Conservation (phyloP, 2,329 filamentous ascomycete species). For the Talaromyces funiculosus region DNA sequence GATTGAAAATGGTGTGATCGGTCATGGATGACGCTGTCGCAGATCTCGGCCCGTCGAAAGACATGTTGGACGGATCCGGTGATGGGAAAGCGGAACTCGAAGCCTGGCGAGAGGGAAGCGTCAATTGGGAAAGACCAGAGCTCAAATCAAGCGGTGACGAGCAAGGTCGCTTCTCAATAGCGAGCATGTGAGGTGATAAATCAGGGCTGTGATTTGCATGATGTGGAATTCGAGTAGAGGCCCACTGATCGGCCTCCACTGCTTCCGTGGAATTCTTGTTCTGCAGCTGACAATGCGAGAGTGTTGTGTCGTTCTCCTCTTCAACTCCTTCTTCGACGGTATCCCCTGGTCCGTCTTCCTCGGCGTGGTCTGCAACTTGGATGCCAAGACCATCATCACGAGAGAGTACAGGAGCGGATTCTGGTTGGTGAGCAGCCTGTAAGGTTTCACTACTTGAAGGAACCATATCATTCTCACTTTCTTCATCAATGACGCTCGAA, state of each 20-base stretch:
- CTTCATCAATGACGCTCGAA: constrained; percentile 9
- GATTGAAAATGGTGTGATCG: constrained; percentile 35
- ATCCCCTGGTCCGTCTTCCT: constrained; percentile 13
- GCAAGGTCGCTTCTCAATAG: constrained; percentile 36
- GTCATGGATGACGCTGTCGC: constrained; percentile 38
- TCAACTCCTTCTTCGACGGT: not conserved
- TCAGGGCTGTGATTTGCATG: constrained; percentile 28
- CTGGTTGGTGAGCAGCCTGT: not conserved
- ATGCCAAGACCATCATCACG: constrained; percentile 27
- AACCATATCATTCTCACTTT: constrained; percentile 1
- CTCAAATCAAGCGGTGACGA: constrained; percentile 38
- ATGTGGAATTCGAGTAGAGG: constrained; percentile 16
- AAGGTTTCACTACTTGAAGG: constrained; percentile 16
- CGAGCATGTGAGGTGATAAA: constrained; percentile 31
- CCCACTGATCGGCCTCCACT: constrained; percentile 26
- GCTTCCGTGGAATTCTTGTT: constrained; percentile 26
- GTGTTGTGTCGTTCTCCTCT: not conserved
- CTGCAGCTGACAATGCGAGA: constrained; percentile 1
- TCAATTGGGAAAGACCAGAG: constrained; percentile 35
- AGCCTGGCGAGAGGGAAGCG: constrained; percentile 33
- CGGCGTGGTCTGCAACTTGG: constrained; percentile 16
- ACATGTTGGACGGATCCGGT: constrained; percentile 37
- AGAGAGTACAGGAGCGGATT: not conserved
- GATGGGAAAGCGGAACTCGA: constrained; percentile 42
- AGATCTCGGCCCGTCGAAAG: constrained; percentile 39